A percentile compares a stretch with the other conserved stretches of the same genome.
Conservation (phyloP, 805 yeast genomes). For the Huiozyma naganishii region DNA sequence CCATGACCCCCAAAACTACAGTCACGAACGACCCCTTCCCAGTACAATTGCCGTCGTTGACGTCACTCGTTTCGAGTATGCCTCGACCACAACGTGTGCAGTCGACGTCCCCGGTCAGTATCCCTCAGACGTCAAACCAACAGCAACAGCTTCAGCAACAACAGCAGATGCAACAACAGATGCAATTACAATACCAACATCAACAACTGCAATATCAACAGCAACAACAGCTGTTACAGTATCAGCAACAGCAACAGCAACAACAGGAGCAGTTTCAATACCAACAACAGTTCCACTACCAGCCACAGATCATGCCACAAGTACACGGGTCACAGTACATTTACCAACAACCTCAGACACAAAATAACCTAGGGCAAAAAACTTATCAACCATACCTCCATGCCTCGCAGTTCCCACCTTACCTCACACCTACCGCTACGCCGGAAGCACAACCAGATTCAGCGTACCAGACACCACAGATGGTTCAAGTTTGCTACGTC, state of each 20-base stretch:
- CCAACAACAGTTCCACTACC: not conserved
- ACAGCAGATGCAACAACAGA: not conserved
- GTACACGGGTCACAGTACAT: not conserved
- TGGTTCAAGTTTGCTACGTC: not conserved
- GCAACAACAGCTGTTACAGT: not conserved
- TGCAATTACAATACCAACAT: not conserved
- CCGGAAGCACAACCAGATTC: not conserved
- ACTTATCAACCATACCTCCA: not conserved
- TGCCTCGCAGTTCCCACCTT: too few species aligned
- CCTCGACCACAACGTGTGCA: not conserved
- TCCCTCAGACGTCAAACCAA: too few species aligned
- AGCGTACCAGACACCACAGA: not conserved
- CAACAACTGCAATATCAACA: not conserved
- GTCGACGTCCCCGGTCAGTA: too few species aligned
- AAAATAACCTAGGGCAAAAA: not conserved
- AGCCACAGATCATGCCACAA: not conserved
- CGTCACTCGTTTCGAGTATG: constrained; percentile 1
- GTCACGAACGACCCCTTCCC: too few species aligned
- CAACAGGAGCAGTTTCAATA: not conserved
- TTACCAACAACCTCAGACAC: not conserved
- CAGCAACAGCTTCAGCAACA: not conserved
- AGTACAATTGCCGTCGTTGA: constrained; percentile 2
- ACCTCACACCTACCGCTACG: too few species aligned
- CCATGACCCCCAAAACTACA: too few species aligned
- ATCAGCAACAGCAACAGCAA: not conserved